phyloP scores from a whole-genome alignment of 2,329 filamentous ascomycete genomes.

The Sporothrix euskadiensis region DNA sequence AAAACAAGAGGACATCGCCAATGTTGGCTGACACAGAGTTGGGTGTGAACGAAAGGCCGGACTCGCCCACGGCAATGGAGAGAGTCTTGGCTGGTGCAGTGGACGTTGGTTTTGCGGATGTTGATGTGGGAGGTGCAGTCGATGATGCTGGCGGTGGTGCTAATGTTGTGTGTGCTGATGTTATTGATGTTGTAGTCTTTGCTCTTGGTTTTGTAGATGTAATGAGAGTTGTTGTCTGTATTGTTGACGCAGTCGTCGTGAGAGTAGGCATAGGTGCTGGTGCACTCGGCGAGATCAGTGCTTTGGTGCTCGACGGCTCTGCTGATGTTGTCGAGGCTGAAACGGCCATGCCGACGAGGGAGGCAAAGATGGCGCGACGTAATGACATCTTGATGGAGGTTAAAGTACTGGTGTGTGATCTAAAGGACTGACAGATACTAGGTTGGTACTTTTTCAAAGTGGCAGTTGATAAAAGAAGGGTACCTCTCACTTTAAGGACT shows the following conservation, averaged over 20 bases:
- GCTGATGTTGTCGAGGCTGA: background rate
- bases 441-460: background rate
- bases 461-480: background rate
- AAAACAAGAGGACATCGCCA: slow-evolving; percentile 55
- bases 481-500: background rate
- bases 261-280: background rate
- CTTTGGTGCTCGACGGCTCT: background rate
- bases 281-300: background rate
- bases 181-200: background rate
- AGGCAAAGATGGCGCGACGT: background rate
- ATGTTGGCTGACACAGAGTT: slow-evolving; percentile 46
- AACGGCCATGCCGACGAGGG: background rate
- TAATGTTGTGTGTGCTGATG: background rate
- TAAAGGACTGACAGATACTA: background rate
- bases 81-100: slow-evolving; percentile 25
- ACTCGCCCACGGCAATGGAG: slow-evolving; percentile 46
- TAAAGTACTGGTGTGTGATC: background rate
- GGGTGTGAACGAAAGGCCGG: slow-evolving; percentile 47
- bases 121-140: background rate
- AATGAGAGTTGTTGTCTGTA: background rate
- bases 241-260: background rate
- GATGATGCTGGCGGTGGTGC: slow-evolving; percentile 28
- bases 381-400: background rate
- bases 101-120: background rate
- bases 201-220: background rate